Evolutionary conservation across 371 early-diverging fungal genomes (phyloP).

Genomic region (Thermomucor indicae-seudaticae): DNA sequence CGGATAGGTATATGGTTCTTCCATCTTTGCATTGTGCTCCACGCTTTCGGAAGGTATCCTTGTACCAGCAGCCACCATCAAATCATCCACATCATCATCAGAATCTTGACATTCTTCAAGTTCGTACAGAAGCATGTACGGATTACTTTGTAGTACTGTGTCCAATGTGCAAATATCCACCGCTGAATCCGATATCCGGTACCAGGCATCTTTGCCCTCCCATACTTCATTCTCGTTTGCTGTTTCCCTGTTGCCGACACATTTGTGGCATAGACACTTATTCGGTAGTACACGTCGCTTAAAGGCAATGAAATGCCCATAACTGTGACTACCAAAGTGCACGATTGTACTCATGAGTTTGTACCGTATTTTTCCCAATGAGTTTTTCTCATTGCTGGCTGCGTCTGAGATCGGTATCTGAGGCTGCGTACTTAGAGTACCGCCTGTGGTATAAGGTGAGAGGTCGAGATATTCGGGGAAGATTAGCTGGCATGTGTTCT

Average conservation of each 20-base stretch:
- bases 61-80: neutral
- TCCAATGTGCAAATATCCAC: constrained; percentile 68
- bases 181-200: constrained; percentile 82
- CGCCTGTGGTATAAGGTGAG: constrained; percentile 54
- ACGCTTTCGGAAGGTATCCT: neutral
- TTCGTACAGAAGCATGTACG: constrained; percentile 91
- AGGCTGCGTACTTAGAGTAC: constrained; percentile 46
- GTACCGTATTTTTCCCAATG: constrained; percentile 33
- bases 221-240: constrained; percentile 5
- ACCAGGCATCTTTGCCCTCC: constrained; percentile 39
- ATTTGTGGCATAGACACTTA: constrained; percentile 26
- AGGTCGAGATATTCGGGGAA: constrained; percentile 63
- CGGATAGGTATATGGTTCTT: neutral
- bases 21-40: neutral
- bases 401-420: constrained; percentile 50
- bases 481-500: constrained; percentile 59
- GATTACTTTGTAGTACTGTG: constrained; percentile 69
- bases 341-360: constrained; percentile 80
- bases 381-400: neutral
- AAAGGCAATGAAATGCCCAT: constrained; percentile 91
- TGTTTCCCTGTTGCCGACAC: neutral
- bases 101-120: neutral
- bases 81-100: constrained; percentile 2
- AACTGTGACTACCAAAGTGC: constrained; percentile 83
- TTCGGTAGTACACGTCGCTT: constrained; percentile 53